A percentile compares a stretch with the other conserved stretches of the same genome.
Conservation (phyloP, 805 yeast species). For the Teunomyces aglyptinius region DNA sequence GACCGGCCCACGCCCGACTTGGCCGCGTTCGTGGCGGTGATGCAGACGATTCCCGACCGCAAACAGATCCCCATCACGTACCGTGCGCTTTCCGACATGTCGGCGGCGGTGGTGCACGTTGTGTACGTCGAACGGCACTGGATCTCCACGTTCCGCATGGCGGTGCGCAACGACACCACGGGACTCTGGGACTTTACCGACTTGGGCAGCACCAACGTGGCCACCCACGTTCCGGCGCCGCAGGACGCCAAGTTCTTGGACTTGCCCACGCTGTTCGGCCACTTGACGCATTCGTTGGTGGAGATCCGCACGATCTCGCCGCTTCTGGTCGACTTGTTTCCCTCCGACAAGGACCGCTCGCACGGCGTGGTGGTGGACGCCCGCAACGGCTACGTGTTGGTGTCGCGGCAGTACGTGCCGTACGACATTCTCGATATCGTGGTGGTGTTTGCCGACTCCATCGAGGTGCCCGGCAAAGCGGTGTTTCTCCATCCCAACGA, state of each 20-base stretch:
- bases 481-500: constrained; percentile 84
- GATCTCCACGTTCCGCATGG: constrained; percentile 68
- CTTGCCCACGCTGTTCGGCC: constrained; percentile 61
- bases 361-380: constrained; percentile 85
- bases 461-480: constrained; percentile 75
- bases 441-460: constrained; percentile 81
- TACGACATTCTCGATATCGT: constrained; percentile 77
- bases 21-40: constrained; percentile 73
- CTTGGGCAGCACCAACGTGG: constrained; percentile 58
- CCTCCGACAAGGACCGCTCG: constrained; percentile 58
- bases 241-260: constrained; percentile 69
- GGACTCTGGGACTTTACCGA: constrained; percentile 57
- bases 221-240: constrained; percentile 51
- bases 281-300: constrained; percentile 67
- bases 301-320: constrained; percentile 65
- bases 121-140: constrained; percentile 83
- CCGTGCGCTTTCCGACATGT: constrained; percentile 78
- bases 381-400: constrained; percentile 71
- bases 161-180: constrained; percentile 55
- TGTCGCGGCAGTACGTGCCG: constrained; percentile 75
- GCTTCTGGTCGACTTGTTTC: constrained; percentile 71
- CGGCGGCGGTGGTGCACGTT: constrained; percentile 65
- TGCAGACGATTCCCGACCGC: constrained; percentile 74
- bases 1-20: constrained; percentile 71
- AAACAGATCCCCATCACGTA: constrained; percentile 66